These are phyloP conservation scores for Xylariaceae sp. DNA, from an alignment of 2,329 filamentous ascomycete genomes.

Conservation along the genomic window DNA sequence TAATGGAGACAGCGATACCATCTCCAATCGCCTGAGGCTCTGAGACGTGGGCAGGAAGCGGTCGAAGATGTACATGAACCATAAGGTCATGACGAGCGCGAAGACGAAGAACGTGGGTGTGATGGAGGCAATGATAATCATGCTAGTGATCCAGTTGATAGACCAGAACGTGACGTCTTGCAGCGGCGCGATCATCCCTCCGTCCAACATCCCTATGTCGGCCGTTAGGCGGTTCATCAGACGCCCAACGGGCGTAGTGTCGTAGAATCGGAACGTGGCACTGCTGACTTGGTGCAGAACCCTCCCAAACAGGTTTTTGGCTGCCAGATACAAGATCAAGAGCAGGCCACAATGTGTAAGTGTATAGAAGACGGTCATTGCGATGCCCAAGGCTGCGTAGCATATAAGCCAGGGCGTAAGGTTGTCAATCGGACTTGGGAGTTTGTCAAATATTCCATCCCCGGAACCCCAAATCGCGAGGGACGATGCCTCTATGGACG, in stretches of 20 bases:
- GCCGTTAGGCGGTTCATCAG: constrained; percentile 92
- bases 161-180: constrained; percentile 72
- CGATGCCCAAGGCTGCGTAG: constrained; percentile 70
- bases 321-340: constrained; percentile 80
- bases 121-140: constrained; percentile 79
- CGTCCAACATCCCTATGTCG: constrained; percentile 88
- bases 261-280: constrained; percentile 89
- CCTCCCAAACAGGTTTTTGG: constrained; percentile 74
- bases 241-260: constrained; percentile 85
- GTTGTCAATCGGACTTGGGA: constrained; percentile 72
- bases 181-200: constrained; percentile 79
- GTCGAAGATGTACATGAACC: constrained; percentile 77
- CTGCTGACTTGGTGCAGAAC: constrained; percentile 77
- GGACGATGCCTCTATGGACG: constrained; percentile 36
- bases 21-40: constrained; percentile 82
- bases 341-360: constrained; percentile 72
- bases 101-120: constrained; percentile 80
- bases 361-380: constrained; percentile 65
- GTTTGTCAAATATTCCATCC: constrained; percentile 50
- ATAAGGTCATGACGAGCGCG: constrained; percentile 68
- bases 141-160: constrained; percentile 74
- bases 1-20: constrained; percentile 85
- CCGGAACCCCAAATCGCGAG: constrained; percentile 13
- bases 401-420: constrained; percentile 77
- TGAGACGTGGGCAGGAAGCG: constrained; percentile 84